phyloP scores from a whole-genome alignment of 305 asterid species.

The Plantago coronopus region DNA sequence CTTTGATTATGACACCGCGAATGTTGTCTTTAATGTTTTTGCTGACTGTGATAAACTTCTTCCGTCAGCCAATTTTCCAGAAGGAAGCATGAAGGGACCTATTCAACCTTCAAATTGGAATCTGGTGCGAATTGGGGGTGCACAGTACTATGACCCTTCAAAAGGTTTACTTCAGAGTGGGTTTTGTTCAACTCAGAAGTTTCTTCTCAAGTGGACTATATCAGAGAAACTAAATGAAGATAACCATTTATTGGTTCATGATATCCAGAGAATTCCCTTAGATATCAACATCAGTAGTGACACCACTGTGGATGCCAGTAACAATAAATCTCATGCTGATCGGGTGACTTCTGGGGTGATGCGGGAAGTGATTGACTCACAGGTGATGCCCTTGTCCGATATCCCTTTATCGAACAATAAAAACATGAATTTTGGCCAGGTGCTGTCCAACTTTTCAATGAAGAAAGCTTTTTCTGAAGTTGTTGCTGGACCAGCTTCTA shows the following conservation, averaged over 20 bases:
- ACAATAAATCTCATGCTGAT: slow-evolving; percentile 35
- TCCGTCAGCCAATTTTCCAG: slow-evolving; percentile 59
- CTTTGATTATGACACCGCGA: slow-evolving; percentile 82
- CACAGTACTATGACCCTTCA: slow-evolving; percentile 73
- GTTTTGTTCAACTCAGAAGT: slow-evolving; percentile 65
- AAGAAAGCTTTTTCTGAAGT: slow-evolving; percentile 92
- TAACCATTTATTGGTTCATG: slow-evolving; percentile 27
- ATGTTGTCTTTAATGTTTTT: slow-evolving; percentile 43
- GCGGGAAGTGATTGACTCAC: slow-evolving; percentile 41
- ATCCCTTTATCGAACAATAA: slow-evolving; percentile 36
- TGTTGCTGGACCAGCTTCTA: slow-evolving; percentile 80
- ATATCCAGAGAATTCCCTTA: slow-evolving; percentile 30
- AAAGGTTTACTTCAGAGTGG: slow-evolving; percentile 95
- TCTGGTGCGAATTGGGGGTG: slow-evolving; percentile 81
- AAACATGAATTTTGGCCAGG: slow-evolving; percentile 34
- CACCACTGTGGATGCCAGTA: slow-evolving; percentile 29
- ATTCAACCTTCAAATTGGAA: slow-evolving; percentile 62
- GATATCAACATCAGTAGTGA: slow-evolving; percentile 35
- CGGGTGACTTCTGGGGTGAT: slow-evolving; percentile 31
- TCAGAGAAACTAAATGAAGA: slow-evolving; percentile 43
- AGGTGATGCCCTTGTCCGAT: slow-evolving; percentile 33
- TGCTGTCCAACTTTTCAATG: slow-evolving; percentile 51
- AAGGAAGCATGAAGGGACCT: slow-evolving; percentile 45
- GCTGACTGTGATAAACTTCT: slow-evolving; percentile 90
- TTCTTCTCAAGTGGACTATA: slow-evolving; percentile 68